These are phyloP conservation scores for Scutellaria barbata DNA, from an alignment of 257 asterid genomes.

Conservation along the genomic window DNA sequence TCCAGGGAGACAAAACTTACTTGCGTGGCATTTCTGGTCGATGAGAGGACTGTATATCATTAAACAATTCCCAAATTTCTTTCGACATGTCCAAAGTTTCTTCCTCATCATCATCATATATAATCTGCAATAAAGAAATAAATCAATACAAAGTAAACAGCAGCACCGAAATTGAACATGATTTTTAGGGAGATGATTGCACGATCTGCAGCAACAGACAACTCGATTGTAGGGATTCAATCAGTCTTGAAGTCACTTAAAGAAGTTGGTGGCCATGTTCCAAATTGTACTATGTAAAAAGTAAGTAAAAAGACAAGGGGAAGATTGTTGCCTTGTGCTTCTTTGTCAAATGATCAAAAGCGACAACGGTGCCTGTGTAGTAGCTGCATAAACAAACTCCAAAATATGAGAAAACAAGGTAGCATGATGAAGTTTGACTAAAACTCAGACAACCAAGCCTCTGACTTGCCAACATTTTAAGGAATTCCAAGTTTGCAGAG, in stretches of 20 bases:
- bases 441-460: background rate
- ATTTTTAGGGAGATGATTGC: background rate
- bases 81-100: background rate
- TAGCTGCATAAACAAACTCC: background rate
- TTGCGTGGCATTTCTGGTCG: background rate
- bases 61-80: background rate
- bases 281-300: background rate
- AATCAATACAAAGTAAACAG: background rate
- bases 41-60: background rate
- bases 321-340: background rate
- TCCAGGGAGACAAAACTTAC: background rate
- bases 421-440: background rate
- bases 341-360: background rate
- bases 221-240: background rate
- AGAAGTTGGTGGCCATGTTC: too few species aligned
- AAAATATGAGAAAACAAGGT: background rate
- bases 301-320: background rate
- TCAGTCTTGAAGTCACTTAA: background rate
- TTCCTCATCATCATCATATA: background rate
- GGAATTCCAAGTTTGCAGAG: background rate
- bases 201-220: too few species aligned
- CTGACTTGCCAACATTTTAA: background rate
- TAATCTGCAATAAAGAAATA: background rate
- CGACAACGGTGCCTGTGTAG: slow-evolving; percentile 2
- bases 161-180: background rate